A percentile compares a stretch with the other conserved stretches of the same genome.
phyloP scores from a whole-genome alignment of 1,284 basidiomycete genomes.

The Leucoagaricus sp. region DNA sequence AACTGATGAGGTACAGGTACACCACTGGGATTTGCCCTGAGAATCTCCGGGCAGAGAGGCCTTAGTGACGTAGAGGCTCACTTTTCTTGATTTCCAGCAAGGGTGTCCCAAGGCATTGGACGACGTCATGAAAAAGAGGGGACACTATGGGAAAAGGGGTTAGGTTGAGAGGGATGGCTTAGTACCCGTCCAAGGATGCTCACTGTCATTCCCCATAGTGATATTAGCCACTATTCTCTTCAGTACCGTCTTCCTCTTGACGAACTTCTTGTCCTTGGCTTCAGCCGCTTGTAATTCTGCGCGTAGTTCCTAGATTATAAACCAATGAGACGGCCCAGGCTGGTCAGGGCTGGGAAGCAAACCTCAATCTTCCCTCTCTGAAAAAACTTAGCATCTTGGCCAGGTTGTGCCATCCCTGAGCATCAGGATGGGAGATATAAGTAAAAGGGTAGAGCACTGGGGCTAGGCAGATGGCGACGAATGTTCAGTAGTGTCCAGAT shows the following conservation, averaged over 20 bases:
- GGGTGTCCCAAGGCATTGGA: conserved; percentile 86
- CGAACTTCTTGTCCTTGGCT: conserved; percentile 91
- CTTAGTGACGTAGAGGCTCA: conserved; percentile 40
- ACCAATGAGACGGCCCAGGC: not conserved
- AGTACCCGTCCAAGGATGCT: conserved; percentile 33
- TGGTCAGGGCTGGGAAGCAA: conserved; percentile 19
- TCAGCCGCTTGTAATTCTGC: conserved; percentile 88
- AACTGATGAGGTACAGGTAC: conserved; percentile 91
- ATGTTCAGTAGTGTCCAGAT: too few species aligned
- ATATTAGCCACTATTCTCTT: conserved; percentile 97
- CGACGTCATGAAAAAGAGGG: conserved; percentile 86
- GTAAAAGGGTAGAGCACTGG: too few species aligned
- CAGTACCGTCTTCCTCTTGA: conserved; percentile 86
- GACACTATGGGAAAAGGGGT: conserved; percentile 72
- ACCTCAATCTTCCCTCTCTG: conserved; percentile 92
- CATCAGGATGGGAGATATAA: too few species aligned
- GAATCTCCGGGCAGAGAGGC: conserved; percentile 3
- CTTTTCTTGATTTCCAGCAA: conserved; percentile 99
- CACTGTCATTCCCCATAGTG: conserved; percentile 95
- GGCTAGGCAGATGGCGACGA: too few species aligned
- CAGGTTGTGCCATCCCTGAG: conserved; percentile 57
- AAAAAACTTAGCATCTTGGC: conserved; percentile 89
- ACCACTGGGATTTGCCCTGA: conserved; percentile 64
- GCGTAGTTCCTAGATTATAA: conserved; percentile 67
- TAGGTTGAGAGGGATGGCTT: conserved; percentile 23